phyloP scores from a whole-genome alignment of 1,139 yeast species.

The Geotrichum macrosporum region DNA sequence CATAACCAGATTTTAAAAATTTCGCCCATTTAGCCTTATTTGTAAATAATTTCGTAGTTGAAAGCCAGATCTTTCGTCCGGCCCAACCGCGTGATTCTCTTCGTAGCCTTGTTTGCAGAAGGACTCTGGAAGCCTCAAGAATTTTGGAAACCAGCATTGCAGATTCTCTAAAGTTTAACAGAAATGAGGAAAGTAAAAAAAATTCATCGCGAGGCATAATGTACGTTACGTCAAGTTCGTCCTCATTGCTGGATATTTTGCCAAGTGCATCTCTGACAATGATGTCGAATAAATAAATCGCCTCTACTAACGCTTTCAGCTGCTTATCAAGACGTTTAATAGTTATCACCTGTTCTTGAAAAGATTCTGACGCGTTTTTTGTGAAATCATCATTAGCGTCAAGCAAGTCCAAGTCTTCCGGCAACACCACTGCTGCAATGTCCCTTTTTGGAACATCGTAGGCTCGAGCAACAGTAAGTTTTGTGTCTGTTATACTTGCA shows the following conservation, averaged over 20 bases:
- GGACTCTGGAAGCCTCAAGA: constrained; percentile 35
- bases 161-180: constrained; percentile 45
- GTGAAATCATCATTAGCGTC: constrained; percentile 1
- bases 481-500: constrained; percentile 36
- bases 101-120: constrained; percentile 36
- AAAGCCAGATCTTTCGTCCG: constrained; percentile 44
- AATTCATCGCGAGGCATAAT: constrained; percentile 47
- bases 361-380: constrained; percentile 19
- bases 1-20: constrained; percentile 36
- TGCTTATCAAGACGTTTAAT: constrained; percentile 33
- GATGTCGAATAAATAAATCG: constrained; percentile 38
- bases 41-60: constrained; percentile 39
- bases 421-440: constrained; percentile 5
- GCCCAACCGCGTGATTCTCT: constrained; percentile 40
- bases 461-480: constrained; percentile 38
- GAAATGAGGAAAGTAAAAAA: constrained; percentile 47
- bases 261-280: constrained; percentile 27
- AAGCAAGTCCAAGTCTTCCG: constrained; percentile 9
- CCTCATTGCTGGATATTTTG: constrained; percentile 20
- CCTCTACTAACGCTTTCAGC: constrained; percentile 32
- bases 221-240: constrained; percentile 22
- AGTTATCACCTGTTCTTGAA: constrained; percentile 28
- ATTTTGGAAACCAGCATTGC: constrained; percentile 37
- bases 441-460: constrained; percentile 41
- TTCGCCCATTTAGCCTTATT: constrained; percentile 36